These are phyloP conservation scores for Dothistroma pini DNA, from an alignment of 2,329 filamentous ascomycete genomes.

Conservation along the genomic window DNA sequence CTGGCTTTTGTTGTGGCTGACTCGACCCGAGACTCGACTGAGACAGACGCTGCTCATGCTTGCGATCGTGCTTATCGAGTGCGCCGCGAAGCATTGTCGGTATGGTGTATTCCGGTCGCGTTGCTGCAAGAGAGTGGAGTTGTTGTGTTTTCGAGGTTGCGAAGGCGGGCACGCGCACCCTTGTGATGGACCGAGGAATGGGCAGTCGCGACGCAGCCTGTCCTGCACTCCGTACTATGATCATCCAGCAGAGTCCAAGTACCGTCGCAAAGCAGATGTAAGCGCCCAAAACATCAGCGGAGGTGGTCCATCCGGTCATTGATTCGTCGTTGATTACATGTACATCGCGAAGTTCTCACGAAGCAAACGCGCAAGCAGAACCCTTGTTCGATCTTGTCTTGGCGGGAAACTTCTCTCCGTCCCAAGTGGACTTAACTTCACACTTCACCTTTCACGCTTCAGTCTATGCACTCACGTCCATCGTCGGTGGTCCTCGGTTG, in stretches of 20 bases:
- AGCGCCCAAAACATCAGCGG: slow-evolving; percentile 7
- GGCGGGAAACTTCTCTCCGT: neutral
- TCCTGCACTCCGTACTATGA: slow-evolving; percentile 27
- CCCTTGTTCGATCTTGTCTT: neutral
- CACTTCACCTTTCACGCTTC: neutral
- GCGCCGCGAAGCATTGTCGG: slow-evolving; percentile 42
- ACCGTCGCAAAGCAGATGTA: slow-evolving; percentile 15
- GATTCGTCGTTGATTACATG: neutral
- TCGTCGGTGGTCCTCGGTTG: too few species aligned
- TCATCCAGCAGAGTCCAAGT: slow-evolving; percentile 29
- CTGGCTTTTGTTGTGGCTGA: slow-evolving; percentile 50
- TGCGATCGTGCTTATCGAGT: slow-evolving; percentile 38
- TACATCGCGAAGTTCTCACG: neutral
- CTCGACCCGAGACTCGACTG: slow-evolving; percentile 59
- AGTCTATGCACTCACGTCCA: too few species aligned
- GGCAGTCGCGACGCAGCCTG: slow-evolving; percentile 26
- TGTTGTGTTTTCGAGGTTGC: slow-evolving; percentile 13
- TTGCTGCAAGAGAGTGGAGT: slow-evolving; percentile 10
- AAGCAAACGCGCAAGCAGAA: neutral
- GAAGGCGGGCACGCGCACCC: slow-evolving; percentile 13
- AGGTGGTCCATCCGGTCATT: slow-evolving; percentile 6
- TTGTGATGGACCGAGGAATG: slow-evolving; percentile 21
- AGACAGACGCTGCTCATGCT: slow-evolving; percentile 33
- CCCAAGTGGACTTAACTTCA: neutral
- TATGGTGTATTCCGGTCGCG: slow-evolving; percentile 10